phyloP scores from a whole-genome alignment of 768 basidiomycete genomes.

The Pholiota microspora region DNA sequence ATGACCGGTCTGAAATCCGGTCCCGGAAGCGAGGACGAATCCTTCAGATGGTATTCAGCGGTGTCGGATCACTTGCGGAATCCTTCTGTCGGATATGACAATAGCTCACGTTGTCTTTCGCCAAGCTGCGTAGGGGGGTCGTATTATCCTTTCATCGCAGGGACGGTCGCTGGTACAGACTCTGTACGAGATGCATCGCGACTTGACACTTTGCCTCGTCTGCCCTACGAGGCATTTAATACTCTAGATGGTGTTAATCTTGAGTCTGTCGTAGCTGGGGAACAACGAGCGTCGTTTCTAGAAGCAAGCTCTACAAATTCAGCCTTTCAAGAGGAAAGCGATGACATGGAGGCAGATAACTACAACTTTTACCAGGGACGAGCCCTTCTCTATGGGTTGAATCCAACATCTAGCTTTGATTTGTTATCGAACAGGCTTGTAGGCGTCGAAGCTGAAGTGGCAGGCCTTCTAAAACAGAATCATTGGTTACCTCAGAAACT shows the following conservation, averaged over 20 bases:
- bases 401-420: neutral
- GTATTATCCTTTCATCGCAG: neutral
- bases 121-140: neutral
- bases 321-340: neutral
- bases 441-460: constrained; percentile 63
- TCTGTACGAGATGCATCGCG: neutral
- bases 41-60: neutral
- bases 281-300: neutral
- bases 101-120: neutral
- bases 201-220: neutral
- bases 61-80: neutral
- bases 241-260: neutral
- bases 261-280: neutral
- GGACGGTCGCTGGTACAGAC: neutral
- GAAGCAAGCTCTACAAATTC: neutral
- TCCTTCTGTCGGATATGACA: neutral
- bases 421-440: constrained; percentile 23
- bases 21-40: neutral
- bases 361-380: constrained; percentile 50
- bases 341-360: neutral
- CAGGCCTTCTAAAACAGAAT: constrained; percentile 40
- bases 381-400: constrained; percentile 41
- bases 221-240: neutral
- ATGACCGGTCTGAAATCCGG: neutral
- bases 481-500: constrained; percentile 70